Evolutionary conservation across 1,139 yeast species (phyloP).

Genomic region (Candida gigantensis): DNA sequence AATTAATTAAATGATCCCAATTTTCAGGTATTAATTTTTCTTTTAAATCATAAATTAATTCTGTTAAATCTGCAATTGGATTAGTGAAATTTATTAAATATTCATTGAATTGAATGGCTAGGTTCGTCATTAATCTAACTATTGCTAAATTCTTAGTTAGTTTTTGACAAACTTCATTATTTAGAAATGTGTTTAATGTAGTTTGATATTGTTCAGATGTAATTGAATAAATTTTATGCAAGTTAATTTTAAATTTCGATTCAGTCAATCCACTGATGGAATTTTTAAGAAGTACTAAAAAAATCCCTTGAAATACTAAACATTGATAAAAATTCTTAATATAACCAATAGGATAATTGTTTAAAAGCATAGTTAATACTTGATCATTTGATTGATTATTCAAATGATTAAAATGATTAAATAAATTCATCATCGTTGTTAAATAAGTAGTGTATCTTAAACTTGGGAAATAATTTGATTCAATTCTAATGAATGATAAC

Average conservation of each 20-base stretch:
- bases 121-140: conserved; percentile 11
- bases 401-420: conserved; percentile 27
- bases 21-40: conserved; percentile 10
- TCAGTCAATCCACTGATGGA: conserved; percentile 7
- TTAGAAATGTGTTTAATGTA: conserved; percentile 11
- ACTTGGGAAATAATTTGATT: conserved; percentile 34
- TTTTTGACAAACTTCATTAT: conserved; percentile 4
- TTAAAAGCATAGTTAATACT: conserved; percentile 4
- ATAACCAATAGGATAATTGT: conserved; percentile 13
- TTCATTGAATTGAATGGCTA: conserved; percentile 15
- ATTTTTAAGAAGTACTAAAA: conserved; percentile 23
- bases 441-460: conserved; percentile 31
- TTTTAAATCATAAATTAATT: conserved; percentile 12
- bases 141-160: conserved; percentile 2
- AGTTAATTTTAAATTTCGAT: conserved; percentile 9
- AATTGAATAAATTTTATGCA: conserved; percentile 10
- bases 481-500: conserved; percentile 34
- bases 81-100: conserved; percentile 6
- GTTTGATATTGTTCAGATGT: conserved; percentile 10
- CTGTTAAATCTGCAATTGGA: conserved; percentile 11
- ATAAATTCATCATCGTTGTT: conserved; percentile 26
- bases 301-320: conserved; percentile 25
- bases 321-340: conserved; percentile 23
- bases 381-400: conserved; percentile 17
- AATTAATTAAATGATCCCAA: conserved; percentile 23